Evolutionary conservation across 805 yeast genomes (phyloP).

Genomic region (Candida maltosa): DNA sequence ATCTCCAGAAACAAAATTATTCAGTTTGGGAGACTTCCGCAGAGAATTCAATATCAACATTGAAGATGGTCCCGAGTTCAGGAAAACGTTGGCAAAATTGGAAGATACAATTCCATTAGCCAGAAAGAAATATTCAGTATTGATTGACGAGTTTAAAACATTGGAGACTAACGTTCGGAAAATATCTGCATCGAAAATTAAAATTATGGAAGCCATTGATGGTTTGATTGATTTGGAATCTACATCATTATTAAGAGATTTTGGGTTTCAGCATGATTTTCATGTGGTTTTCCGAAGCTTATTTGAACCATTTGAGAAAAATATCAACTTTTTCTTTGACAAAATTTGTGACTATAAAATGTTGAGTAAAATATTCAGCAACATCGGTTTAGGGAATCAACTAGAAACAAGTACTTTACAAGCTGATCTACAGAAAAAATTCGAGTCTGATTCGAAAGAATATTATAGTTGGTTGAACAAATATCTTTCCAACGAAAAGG

Average conservation of each 20-base stretch:
- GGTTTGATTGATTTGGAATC: slow-evolving; percentile 21
- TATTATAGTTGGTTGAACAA: slow-evolving; percentile 43
- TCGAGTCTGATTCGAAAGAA: slow-evolving; percentile 40
- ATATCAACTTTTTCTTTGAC: slow-evolving; percentile 22
- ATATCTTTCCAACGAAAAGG: slow-evolving; percentile 42
- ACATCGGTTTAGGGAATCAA: slow-evolving; percentile 1
- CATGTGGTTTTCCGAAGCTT: slow-evolving; percentile 18
- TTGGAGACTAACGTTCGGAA: slow-evolving; percentile 25
- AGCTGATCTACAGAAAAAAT: slow-evolving; percentile 21
- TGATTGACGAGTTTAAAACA: slow-evolving; percentile 29
- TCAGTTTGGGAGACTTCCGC: slow-evolving; percentile 18
- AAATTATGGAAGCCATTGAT: slow-evolving; percentile 21
- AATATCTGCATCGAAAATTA: slow-evolving; percentile 14
- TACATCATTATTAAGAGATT: slow-evolving; percentile 18
- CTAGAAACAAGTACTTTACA: slow-evolving; percentile 2
- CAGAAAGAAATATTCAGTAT: slow-evolving; percentile 16
- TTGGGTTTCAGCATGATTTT: slow-evolving; percentile 24
- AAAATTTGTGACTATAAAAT: slow-evolving; percentile 26
- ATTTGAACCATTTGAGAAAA: slow-evolving; percentile 31
- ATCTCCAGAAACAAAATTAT: slow-evolving; percentile 5
- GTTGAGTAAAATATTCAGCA: slow-evolving; percentile 23
- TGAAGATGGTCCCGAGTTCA: slow-evolving; percentile 44
- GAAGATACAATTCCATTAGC: slow-evolving; percentile 28
- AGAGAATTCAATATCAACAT: slow-evolving; percentile 30
- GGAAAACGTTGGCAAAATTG: slow-evolving; percentile 27